Conservation (phyloP, 352 stramenopile genomes). For the Phytophthora sojae region DNA sequence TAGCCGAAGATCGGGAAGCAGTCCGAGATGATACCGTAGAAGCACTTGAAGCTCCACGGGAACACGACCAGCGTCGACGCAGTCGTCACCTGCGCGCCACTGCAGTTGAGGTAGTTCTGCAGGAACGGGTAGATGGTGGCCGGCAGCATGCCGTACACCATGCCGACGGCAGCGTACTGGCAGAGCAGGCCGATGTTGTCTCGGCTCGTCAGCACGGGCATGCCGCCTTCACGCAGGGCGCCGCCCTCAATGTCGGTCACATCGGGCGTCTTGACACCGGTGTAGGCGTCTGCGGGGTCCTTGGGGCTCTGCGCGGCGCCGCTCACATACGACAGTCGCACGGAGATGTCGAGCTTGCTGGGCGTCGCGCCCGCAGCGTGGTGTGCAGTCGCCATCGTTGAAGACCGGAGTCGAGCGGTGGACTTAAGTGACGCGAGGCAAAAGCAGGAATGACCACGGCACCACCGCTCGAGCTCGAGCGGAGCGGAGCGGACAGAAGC, state of each 20-base stretch:
- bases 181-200: constrained; percentile 53
- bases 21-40: constrained; percentile 41
- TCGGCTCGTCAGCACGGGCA: constrained; percentile 44
- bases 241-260: constrained; percentile 43
- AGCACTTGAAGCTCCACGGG: constrained; percentile 43
- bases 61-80: constrained; percentile 34
- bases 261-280: constrained; percentile 36
- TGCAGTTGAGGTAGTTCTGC: constrained; percentile 43
- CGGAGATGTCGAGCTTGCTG: constrained; percentile 41
- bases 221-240: constrained; percentile 46
- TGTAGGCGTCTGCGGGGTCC: constrained; percentile 33
- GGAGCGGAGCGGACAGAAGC: background rate
- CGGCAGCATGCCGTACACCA: constrained; percentile 56
- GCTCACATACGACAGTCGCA: constrained; percentile 52
- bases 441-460: constrained; percentile 30
- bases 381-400: constrained; percentile 32
- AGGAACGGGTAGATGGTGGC: constrained; percentile 45
- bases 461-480: background rate
- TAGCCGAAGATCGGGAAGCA: constrained; percentile 48
- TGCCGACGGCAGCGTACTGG: constrained; percentile 61
- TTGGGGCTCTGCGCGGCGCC: constrained; percentile 25
- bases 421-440: constrained; percentile 26
- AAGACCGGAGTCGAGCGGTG: background rate
- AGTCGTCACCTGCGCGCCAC: constrained; percentile 32
- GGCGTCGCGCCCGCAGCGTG: constrained; percentile 27